A percentile compares a stretch with the other conserved stretches of the same genome.
Evolutionary conservation across 2,329 filamentous ascomycete genomes (phyloP).

Genomic region (Aspergillus alliaceus): DNA sequence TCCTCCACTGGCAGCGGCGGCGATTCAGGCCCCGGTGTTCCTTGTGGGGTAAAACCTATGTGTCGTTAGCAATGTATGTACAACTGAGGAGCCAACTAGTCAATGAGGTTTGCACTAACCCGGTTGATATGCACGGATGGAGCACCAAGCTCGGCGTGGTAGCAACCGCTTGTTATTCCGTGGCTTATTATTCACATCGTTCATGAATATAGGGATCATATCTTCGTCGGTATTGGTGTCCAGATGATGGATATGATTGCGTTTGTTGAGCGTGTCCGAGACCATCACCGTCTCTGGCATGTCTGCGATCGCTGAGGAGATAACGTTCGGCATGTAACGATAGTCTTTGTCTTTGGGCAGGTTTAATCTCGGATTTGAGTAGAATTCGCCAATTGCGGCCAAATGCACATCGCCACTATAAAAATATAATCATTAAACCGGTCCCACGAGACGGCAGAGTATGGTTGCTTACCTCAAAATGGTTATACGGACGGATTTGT

Average conservation of each 20-base stretch:
- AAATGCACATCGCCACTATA: constrained; percentile 86
- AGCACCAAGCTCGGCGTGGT: constrained; percentile 93
- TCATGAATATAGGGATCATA: constrained; percentile 90
- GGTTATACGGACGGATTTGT: constrained; percentile 87
- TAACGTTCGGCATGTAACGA: constrained; percentile 93
- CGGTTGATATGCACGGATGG: constrained; percentile 80
- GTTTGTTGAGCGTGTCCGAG: constrained; percentile 88
- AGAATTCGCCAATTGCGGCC: constrained; percentile 90
- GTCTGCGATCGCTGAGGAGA: constrained; percentile 93
- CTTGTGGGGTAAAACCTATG: constrained; percentile 73
- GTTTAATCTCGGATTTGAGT: constrained; percentile 80
- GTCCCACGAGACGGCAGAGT: neutral
- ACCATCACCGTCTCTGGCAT: constrained; percentile 83
- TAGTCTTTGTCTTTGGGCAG: constrained; percentile 88
- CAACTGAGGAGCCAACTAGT: constrained; percentile 1
- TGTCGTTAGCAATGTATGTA: constrained; percentile 36
- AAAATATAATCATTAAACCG: neutral
- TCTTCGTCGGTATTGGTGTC: constrained; percentile 80
- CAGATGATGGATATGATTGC: constrained; percentile 73
- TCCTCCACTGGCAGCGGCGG: constrained; percentile 31
- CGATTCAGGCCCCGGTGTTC: constrained; percentile 57
- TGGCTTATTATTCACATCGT: constrained; percentile 83
- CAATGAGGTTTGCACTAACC: constrained; percentile 47
- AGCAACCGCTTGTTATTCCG: constrained; percentile 89
- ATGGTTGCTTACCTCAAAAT: constrained; percentile 65